Conservation (phyloP, 139 green algal genomes). For the Micractinium sp. region DNA sequence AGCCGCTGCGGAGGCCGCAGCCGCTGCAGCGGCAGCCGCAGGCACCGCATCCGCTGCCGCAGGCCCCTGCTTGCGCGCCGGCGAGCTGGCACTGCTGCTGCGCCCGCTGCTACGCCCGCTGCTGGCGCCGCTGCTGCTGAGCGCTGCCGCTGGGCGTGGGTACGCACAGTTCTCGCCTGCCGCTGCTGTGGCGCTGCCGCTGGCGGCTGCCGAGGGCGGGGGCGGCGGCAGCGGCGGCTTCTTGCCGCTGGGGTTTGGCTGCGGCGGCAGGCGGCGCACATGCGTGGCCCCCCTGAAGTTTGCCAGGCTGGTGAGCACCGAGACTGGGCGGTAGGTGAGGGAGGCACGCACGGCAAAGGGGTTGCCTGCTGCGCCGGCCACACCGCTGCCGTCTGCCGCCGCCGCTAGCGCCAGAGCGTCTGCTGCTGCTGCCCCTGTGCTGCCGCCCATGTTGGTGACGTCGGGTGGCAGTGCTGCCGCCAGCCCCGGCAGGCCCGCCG, state of each 20-base stretch:
- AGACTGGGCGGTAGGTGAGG: constrained; percentile 10
- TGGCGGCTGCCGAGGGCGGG: neutral
- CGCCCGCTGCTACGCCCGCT: neutral
- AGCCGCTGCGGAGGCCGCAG: neutral
- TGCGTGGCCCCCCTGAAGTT: constrained; percentile 11
- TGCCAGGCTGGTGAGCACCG: constrained; percentile 34
- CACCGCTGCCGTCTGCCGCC: neutral
- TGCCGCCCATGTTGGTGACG: neutral
- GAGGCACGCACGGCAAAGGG: neutral
- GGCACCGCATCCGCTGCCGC: neutral
- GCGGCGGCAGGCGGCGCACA: constrained; percentile 20
- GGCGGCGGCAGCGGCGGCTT: neutral
- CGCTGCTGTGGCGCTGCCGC: neutral
- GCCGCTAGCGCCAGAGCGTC: neutral
- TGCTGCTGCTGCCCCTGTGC: neutral
- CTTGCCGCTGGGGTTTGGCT: constrained; percentile 28
- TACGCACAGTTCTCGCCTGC: neutral
- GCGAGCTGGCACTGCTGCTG: neutral
- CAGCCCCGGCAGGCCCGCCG: neutral
- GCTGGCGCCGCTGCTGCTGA: neutral
- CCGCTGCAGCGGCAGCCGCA: neutral
- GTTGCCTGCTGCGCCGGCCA: neutral
- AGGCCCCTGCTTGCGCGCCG: neutral
- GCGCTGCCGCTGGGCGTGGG: neutral
- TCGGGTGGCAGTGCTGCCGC: neutral